Conservation (phyloP, 164 flowering plant genomes). For the Stephania japonica region DNA sequence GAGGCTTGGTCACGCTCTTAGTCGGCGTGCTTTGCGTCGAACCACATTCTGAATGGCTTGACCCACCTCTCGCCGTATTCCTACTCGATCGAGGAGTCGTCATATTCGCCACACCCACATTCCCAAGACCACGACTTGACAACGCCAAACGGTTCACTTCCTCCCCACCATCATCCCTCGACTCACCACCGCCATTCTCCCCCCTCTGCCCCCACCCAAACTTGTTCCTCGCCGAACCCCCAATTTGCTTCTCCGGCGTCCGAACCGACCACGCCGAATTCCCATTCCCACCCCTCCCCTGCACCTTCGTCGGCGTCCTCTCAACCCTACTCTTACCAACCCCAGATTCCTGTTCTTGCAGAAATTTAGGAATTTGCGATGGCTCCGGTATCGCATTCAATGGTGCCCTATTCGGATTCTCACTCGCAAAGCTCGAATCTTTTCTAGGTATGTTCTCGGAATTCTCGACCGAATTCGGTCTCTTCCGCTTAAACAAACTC, state of each 20-base stretch:
- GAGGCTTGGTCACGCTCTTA: constrained; percentile 84
- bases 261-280: constrained; percentile 31
- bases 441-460: constrained; percentile 64
- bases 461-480: constrained; percentile 36
- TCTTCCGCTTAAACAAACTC: constrained; percentile 55
- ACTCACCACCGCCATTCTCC: constrained; percentile 28
- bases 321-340: constrained; percentile 37
- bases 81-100: constrained; percentile 56
- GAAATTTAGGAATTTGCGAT: constrained; percentile 26
- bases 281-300: constrained; percentile 30
- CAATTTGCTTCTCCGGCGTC: constrained; percentile 66
- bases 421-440: constrained; percentile 23
- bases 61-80: constrained; percentile 32
- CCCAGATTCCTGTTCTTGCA: constrained; percentile 35
- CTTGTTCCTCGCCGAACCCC: constrained; percentile 32
- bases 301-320: constrained; percentile 62
- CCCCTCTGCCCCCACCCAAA: constrained; percentile 70
- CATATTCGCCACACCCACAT: constrained; percentile 31
- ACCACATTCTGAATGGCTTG: constrained; percentile 49
- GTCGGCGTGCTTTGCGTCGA: constrained; percentile 82
- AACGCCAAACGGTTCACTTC: constrained; percentile 20
- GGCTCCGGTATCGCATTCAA: constrained; percentile 58
- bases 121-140: constrained; percentile 21
- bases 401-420: constrained; percentile 50
- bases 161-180: constrained; percentile 30